Conservation (phyloP, 345 rosid genomes). For the Eucalyptus viminalis region DNA sequence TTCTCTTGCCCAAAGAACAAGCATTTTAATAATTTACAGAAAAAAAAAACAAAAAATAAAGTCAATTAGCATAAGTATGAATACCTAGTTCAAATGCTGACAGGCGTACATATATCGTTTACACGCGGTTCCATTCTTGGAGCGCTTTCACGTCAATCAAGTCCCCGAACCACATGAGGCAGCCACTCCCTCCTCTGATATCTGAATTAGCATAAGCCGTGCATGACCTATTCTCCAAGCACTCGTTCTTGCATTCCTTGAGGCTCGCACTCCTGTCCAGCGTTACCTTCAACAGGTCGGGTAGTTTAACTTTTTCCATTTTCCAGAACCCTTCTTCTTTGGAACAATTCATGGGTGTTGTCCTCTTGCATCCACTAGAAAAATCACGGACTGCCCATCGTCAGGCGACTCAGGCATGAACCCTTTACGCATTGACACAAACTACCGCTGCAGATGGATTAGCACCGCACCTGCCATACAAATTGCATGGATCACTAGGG, state of each 20-base stretch:
- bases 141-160: background rate
- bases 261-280: background rate
- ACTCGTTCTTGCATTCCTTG: background rate
- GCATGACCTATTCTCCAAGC: conserved; percentile 11
- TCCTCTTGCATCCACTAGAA: conserved; percentile 1
- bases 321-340: background rate
- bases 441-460: background rate
- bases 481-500: background rate
- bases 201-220: conserved; percentile 8
- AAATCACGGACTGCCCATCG: conserved; percentile 4
- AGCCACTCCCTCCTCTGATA: background rate
- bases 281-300: background rate
- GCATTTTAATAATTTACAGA: too few relatives aligned
- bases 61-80: background rate
- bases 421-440: conserved; percentile 15
- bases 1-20: background rate
- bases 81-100: background rate
- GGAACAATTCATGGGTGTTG: background rate
- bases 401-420: conserved; percentile 8
- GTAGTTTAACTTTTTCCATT: background rate
- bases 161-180: background rate
- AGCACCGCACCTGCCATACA: background rate
- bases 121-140: background rate
- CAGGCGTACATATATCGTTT: background rate
- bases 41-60: too few relatives aligned